Evolutionary conservation across 2,329 filamentous ascomycete species (phyloP).

Genomic region (Hypomyces rosellus): DNA sequence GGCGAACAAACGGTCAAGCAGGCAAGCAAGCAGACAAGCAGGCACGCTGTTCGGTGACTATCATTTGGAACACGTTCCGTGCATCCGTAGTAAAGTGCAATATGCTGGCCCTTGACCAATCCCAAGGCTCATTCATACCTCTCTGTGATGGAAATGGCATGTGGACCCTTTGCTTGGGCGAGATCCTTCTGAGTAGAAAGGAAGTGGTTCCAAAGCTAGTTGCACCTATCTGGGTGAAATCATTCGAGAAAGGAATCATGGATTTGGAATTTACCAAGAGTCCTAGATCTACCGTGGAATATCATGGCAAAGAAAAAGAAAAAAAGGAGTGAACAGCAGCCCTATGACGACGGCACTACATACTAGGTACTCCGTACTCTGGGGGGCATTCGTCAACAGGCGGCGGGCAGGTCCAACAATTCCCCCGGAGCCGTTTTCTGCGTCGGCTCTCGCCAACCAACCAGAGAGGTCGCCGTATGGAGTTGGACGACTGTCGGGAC

Average conservation of each 20-base stretch:
- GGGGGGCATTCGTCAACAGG: not conserved
- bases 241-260: not conserved
- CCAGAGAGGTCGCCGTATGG: too few relatives aligned
- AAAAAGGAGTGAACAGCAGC: conserved; percentile 21
- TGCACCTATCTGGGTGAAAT: not conserved
- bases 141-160: not conserved
- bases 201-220: not conserved
- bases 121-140: too few relatives aligned
- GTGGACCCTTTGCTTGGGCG: not conserved
- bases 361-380: too few relatives aligned
- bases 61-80: too few relatives aligned
- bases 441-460: conserved; percentile 5
- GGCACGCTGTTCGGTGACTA: too few relatives aligned
- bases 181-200: not conserved
- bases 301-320: not conserved
- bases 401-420: conserved; percentile 10
- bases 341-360: conserved; percentile 19
- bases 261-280: too few relatives aligned
- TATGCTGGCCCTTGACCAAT: too few relatives aligned
- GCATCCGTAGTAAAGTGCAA: too few relatives aligned
- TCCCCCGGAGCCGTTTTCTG: conserved; percentile 6
- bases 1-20: too few relatives aligned
- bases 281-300: too few relatives aligned
- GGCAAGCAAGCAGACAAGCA: too few relatives aligned
- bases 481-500: too few relatives aligned